A percentile compares a stretch with the other conserved stretches of the same genome.
phyloP scores from a whole-genome alignment of 129 eudicot genomes.

The Centrapalus pauciflorus region DNA sequence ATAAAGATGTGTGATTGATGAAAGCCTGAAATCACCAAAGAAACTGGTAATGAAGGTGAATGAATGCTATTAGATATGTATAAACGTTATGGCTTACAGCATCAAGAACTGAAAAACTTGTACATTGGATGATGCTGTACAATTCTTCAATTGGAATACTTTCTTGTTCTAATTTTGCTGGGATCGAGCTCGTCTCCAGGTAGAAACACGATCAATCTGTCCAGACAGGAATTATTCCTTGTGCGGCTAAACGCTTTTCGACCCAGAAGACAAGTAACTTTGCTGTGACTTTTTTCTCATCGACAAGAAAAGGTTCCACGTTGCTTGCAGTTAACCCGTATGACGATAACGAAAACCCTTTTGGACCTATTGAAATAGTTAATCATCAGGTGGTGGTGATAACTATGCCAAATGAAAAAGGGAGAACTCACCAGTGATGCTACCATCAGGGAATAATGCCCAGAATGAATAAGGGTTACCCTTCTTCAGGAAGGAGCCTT shows the following conservation, averaged over 20 bases:
- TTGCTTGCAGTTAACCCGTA: constrained; percentile 62
- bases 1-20: constrained; percentile 3
- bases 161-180: constrained; percentile 1
- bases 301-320: constrained; percentile 76
- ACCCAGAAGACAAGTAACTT: constrained; percentile 88
- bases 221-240: constrained; percentile 94
- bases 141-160: neutral
- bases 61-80: constrained; percentile 25
- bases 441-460: constrained; percentile 92
- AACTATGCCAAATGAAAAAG: neutral
- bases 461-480: constrained; percentile 57
- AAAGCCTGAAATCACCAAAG: neutral
- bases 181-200: neutral
- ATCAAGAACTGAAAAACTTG: constrained; percentile 23
- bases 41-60: constrained; percentile 4
- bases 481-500: constrained; percentile 71
- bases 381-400: neutral
- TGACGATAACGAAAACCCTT: constrained; percentile 73
- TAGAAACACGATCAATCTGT: constrained; percentile 27
- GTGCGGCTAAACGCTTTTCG: constrained; percentile 94
- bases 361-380: constrained; percentile 50
- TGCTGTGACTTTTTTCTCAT: constrained; percentile 70
- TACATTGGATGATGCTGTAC: constrained; percentile 11
- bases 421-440: constrained; percentile 51
- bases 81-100: constrained; percentile 28